Evolutionary conservation across 2,329 filamentous ascomycete genomes (phyloP).

Genomic region (Phialophora chinensis): DNA sequence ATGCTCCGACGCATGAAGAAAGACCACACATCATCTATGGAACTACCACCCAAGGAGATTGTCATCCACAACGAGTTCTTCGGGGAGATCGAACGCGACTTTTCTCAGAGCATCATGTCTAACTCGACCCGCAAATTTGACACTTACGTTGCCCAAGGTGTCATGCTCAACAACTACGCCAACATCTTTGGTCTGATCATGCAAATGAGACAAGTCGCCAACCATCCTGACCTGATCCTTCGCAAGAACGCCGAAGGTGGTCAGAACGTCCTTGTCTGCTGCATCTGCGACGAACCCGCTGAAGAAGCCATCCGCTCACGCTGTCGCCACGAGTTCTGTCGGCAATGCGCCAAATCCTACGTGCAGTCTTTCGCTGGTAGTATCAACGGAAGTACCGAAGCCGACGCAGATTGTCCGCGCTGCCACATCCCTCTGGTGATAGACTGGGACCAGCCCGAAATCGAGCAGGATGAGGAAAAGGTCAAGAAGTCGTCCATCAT

Average conservation of each 20-base stretch:
- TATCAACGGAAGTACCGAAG: conserved; percentile 45
- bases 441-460: conserved; percentile 92
- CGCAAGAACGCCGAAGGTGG: conserved; percentile 86
- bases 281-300: conserved; percentile 94
- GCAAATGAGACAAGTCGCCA: conserved; percentile 98
- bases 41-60: conserved; percentile 92
- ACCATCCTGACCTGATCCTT: conserved; percentile 91
- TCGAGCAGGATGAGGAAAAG: conserved; percentile 84
- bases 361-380: conserved; percentile 72
- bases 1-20: conserved; percentile 96
- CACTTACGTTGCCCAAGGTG: conserved; percentile 91
- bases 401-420: conserved; percentile 72
- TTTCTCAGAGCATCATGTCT: conserved; percentile 94
- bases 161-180: conserved; percentile 95
- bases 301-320: conserved; percentile 92
- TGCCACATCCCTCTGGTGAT: conserved; percentile 91
- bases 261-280: conserved; percentile 88
- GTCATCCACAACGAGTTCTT: conserved; percentile 95
- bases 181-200: conserved; percentile 99
- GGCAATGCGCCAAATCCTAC: conserved; percentile 79
- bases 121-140: conserved; percentile 88
- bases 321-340: conserved; percentile 93
- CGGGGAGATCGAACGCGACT: conserved; percentile 92
- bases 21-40: conserved; percentile 93
- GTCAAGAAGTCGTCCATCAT: conserved; percentile 97